These are phyloP conservation scores for Gilbertella persicaria DNA, from an alignment of 371 early-diverging fungal genomes.

Conservation along the genomic window DNA sequence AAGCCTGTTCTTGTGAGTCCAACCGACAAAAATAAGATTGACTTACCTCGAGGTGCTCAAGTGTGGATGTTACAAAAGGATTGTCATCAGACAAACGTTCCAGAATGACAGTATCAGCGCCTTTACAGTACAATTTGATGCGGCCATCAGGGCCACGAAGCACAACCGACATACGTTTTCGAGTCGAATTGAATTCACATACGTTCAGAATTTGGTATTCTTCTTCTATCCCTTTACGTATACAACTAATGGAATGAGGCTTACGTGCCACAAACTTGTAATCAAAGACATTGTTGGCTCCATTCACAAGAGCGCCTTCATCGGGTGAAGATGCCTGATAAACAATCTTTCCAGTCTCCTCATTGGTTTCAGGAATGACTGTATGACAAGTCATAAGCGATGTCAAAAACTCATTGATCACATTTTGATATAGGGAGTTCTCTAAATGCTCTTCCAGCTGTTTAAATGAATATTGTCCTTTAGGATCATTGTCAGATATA, in stretches of 20 bases:
- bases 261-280: conserved; percentile 78
- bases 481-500: conserved; percentile 24
- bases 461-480: conserved; percentile 62
- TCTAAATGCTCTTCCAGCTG: conserved; percentile 61
- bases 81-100: conserved; percentile 83
- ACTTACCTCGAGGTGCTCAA: conserved; percentile 78
- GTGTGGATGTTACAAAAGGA: conserved; percentile 72
- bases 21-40: too few relatives aligned
- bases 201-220: conserved; percentile 90
- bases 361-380: conserved; percentile 85
- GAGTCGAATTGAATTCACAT: conserved; percentile 96
- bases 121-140: conserved; percentile 95
- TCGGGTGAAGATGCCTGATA: conserved; percentile 93
- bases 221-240: conserved; percentile 58
- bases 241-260: conserved; percentile 82
- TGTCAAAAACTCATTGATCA: conserved; percentile 73
- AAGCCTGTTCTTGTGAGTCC: too few relatives aligned
- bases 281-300: conserved; percentile 67
- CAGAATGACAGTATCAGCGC: conserved; percentile 97
- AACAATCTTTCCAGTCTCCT: conserved; percentile 52
- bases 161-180: conserved; percentile 96
- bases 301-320: conserved; percentile 86
- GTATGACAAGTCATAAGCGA: conserved; percentile 95
- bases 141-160: conserved; percentile 85
- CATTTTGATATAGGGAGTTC: conserved; percentile 47